phyloP scores from a whole-genome alignment of 352 stramenopile genomes.

The Pythium sp. region DNA sequence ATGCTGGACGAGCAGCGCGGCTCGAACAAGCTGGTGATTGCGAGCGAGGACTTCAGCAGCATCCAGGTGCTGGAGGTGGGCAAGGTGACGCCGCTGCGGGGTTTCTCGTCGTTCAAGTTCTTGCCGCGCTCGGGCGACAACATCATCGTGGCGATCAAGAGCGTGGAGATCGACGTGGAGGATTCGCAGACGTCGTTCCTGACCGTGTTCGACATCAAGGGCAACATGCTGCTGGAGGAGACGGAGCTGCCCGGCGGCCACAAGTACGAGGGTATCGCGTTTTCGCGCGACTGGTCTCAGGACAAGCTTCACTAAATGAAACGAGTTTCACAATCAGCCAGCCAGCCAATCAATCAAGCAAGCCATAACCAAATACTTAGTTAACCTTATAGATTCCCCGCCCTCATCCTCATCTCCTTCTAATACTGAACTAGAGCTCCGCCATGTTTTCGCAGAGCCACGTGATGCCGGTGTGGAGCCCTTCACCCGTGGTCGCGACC shows the following conservation, averaged over 20 bases:
- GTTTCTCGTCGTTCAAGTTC: conserved; percentile 96
- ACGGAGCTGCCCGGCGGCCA: conserved; percentile 85
- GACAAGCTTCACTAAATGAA: conserved; percentile 19
- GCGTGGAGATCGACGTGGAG: conserved; percentile 87
- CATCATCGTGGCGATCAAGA: conserved; percentile 94
- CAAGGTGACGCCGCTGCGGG: conserved; percentile 78
- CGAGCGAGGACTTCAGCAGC: conserved; percentile 87
- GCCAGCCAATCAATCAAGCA: not conserved
- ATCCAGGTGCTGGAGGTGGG: conserved; percentile 84
- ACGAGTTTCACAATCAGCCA: conserved; percentile 4
- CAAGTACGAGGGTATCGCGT: conserved; percentile 94
- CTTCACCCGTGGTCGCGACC: conserved; percentile 75
- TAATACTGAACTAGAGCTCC: conserved; percentile 28
- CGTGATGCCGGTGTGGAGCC: conserved; percentile 63
- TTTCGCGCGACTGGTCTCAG: conserved; percentile 78
- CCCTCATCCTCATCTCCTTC: not conserved
- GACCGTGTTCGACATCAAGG: conserved; percentile 92
- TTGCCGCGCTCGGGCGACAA: conserved; percentile 85
- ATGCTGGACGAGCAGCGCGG: conserved; percentile 92
- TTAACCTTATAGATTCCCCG: conserved; percentile 12
- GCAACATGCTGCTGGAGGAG: conserved; percentile 89
- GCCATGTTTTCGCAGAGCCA: conserved; percentile 84
- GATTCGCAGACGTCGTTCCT: conserved; percentile 91
- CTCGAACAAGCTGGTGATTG: conserved; percentile 89
- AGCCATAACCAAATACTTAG: conserved; percentile 4